Base-by-base conservation (phyloP, 805 yeast genomes). In the Pichia scutulata region DNA sequence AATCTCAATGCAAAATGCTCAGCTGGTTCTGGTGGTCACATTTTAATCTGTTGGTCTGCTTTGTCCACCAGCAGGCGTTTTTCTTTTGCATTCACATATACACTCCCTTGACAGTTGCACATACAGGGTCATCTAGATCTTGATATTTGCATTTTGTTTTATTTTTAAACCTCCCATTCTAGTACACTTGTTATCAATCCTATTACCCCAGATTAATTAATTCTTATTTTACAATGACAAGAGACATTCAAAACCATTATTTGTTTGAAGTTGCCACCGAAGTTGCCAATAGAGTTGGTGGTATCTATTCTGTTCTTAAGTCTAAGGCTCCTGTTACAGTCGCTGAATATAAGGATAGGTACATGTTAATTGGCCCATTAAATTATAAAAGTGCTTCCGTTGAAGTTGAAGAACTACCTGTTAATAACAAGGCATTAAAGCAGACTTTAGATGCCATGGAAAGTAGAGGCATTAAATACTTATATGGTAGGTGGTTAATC, bases 281-380 rank as follows among this genome's bases (percentile, higher is more conserved):
- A 67, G 97, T 92, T 47, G 98, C 98, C 61, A 90, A 93, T 73
- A 77, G 95, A 61, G 98, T 92, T 22, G 99, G 99, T 46, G 99
- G 99, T 37, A 92, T 92, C 66, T 92, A 92, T 72, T 90, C 98
- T 7, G 99, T 92, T 47, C 77, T 92, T 63, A 93, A 93, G 67
- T 88, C 97, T 12, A 92, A 92, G 69, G 97, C 97, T 8, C 97
- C 97, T 9, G 89, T 90, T 53, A 92, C 99, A 9, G 92, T 86
- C 47, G 89, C 95, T 40, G 97, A 92, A 68, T 93, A 89, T 69
- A 79, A 86, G 56, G 88, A 85, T 59, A 76, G 96, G 49, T 92
- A 92, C 70, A 81, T 88, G 23, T 73, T 89, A 46, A 74, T 93
- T 49, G 99, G 99, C 5, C 96, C 97, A 0, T 74, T 87, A 58